Base-by-base conservation (phyloP, 129 eudicot species). In the Solidago caesia region DNA sequence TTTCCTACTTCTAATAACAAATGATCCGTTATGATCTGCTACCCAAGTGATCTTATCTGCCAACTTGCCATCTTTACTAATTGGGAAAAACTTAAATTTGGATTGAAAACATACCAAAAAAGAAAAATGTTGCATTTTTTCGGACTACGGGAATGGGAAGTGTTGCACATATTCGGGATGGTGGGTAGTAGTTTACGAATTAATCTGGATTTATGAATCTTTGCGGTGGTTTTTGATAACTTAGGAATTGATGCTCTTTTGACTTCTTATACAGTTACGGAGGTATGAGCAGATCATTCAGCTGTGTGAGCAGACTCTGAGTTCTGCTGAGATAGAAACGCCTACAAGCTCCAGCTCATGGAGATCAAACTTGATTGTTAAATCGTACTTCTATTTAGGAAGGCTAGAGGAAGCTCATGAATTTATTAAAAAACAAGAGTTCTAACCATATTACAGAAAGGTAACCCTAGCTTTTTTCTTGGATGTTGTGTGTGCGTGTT, bases 371-470 rank as follows among this genome's bases (percentile, higher is more conserved):
- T 64, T 84, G 61, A 85, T 88, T 42, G 76, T 87, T 16, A 87
- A 82, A 72, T 85, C 97, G 21, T 88, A 85, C 75, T 91, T 88
- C 64, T 82, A 82, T 74, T 63, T 85, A 66, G 98, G 98, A 69
- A 94, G 75, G 79, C 86, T 91, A 65, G 98, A 94, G 49, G 97
- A 94, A 71, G 97, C 95, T 82, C 78, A 85, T 29, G 84, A 83
- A 51, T 87, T 83, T 75, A 66, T 94, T 45, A 89, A 87, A 82
- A 91, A 88, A 78, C 97, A 84, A 66, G 91, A 84, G 73, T 21
- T 78, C 81, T 39, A 70, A 43, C 41, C 74, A 76, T 65, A 75
- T 79, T 63, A 61, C 79, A 1, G 84, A 87, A 72, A 76, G 91
- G 97, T 91, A 87, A 14, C n/a, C 11, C 53, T 64, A 12, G 5